Conservation (phyloP, 768 basidiomycete genomes). For the Tulasnella sp. region DNA sequence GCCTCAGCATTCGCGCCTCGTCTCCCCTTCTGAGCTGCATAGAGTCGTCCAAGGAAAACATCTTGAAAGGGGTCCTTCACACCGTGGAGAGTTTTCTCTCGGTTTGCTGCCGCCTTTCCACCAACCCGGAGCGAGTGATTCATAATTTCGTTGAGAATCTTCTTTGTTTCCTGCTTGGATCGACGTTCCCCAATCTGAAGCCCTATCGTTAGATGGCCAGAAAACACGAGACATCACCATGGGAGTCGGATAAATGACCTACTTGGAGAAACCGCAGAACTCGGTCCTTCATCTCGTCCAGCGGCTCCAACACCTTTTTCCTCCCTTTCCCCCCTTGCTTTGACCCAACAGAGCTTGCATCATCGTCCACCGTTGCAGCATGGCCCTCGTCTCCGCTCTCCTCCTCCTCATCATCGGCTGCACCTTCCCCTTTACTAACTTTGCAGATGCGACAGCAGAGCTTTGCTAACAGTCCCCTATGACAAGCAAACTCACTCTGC, state of each 20-base stretch:
- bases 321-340: background rate
- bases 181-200: background rate
- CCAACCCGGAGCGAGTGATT: background rate
- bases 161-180: background rate
- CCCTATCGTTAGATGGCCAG: background rate
- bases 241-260: background rate
- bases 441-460: background rate
- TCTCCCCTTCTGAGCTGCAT: background rate
- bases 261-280: background rate
- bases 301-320: background rate
- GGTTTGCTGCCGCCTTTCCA: background rate
- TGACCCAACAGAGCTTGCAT: background rate
- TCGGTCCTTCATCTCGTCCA: background rate
- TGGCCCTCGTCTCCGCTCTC: background rate
- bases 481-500: background rate
- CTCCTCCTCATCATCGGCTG: background rate
- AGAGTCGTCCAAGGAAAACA: background rate
- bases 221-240: background rate
- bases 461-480: background rate
- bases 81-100: background rate
- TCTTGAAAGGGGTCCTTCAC: slow-evolving; percentile 2
- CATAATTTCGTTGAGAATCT: background rate
- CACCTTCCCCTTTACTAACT: background rate
- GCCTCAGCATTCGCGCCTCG: too few species aligned
- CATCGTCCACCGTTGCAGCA: background rate